Percentiles rank a stretch among this genome's conserved stretches.
These are phyloP conservation scores for Cyberlindnera xishuangbannaensis DNA, from an alignment of 805 yeast genomes.

Conservation along the genomic window DNA sequence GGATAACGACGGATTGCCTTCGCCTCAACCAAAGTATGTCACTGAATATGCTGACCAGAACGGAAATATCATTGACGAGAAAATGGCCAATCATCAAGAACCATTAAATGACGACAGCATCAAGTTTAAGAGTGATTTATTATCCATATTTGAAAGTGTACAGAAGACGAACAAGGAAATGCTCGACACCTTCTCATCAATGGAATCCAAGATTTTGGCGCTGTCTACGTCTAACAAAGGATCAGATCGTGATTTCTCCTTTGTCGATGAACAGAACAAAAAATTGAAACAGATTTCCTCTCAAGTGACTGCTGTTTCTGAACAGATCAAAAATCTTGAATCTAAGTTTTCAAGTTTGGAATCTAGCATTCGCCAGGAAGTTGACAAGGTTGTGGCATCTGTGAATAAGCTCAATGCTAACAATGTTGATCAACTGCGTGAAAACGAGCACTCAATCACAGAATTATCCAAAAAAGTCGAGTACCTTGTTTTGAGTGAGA, in stretches of 20 bases:
- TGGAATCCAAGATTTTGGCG: constrained; percentile 18
- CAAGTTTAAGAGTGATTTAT: constrained; percentile 8
- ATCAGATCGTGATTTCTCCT: constrained; percentile 18
- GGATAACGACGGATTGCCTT: constrained; percentile 48
- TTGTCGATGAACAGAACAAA: constrained; percentile 16
- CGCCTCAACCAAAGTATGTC: constrained; percentile 40
- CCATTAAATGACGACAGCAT: constrained; percentile 3
- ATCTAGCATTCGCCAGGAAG: constrained; percentile 2
- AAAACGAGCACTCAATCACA: constrained; percentile 18
- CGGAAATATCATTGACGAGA: constrained; percentile 19
- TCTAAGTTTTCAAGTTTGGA: constrained; percentile 2
- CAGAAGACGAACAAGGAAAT: constrained; percentile 18
- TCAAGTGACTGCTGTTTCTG: not conserved
- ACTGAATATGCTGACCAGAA: constrained; percentile 34
- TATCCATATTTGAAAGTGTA: constrained; percentile 9
- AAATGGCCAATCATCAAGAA: not conserved
- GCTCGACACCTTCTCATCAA: constrained; percentile 7
- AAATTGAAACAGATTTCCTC: constrained; percentile 9
- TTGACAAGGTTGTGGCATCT: constrained; percentile 4
- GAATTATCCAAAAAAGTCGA: constrained; percentile 18
- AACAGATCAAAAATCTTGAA: not conserved
- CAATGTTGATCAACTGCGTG: constrained; percentile 20
- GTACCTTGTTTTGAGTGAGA: constrained; percentile 20
- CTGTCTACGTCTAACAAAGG: constrained; percentile 9
- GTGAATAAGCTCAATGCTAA: constrained; percentile 20